These are phyloP conservation scores for Solanum chaucha DNA, from an alignment of 257 asterid genomes.

Conservation along the genomic window DNA sequence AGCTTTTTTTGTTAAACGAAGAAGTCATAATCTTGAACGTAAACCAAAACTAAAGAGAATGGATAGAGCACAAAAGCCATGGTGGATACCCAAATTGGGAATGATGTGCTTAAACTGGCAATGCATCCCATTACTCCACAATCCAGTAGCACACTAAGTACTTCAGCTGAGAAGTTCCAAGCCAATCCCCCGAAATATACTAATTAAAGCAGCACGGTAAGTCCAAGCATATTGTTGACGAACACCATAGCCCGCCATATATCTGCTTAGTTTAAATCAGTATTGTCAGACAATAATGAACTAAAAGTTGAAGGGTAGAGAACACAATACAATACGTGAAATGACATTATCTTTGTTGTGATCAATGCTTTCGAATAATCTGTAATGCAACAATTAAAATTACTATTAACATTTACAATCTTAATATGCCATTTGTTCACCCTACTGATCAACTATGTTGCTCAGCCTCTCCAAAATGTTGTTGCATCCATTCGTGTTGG, in stretches of 20 bases:
- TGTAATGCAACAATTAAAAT: conserved; percentile 3
- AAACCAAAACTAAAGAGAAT: conserved; percentile 34
- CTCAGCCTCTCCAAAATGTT: background rate
- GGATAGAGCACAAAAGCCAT: conserved; percentile 41
- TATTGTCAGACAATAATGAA: background rate
- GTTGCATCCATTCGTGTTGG: background rate
- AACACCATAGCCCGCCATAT: conserved; percentile 31
- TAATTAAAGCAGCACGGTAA: conserved; percentile 12
- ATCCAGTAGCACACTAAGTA: too few relatives aligned
- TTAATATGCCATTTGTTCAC: background rate
- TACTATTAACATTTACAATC: background rate
- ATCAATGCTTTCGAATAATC: conserved; percentile 39
- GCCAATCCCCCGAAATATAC: too few relatives aligned
- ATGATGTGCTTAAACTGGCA: conserved; percentile 17
- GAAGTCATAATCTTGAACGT: conserved; percentile 17
- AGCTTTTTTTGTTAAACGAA: background rate
- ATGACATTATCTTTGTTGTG: conserved; percentile 30
- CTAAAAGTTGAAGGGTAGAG: background rate
- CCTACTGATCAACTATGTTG: background rate
- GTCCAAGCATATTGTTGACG: conserved; percentile 45
- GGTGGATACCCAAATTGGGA: conserved; percentile 32
- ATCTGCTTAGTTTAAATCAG: conserved; percentile 23
- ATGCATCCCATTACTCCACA: too few relatives aligned
- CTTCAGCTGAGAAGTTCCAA: too few relatives aligned
- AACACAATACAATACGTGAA: background rate